Conservation (phyloP, 768 basidiomycete species). For the Rhodotorula paludigena region DNA sequence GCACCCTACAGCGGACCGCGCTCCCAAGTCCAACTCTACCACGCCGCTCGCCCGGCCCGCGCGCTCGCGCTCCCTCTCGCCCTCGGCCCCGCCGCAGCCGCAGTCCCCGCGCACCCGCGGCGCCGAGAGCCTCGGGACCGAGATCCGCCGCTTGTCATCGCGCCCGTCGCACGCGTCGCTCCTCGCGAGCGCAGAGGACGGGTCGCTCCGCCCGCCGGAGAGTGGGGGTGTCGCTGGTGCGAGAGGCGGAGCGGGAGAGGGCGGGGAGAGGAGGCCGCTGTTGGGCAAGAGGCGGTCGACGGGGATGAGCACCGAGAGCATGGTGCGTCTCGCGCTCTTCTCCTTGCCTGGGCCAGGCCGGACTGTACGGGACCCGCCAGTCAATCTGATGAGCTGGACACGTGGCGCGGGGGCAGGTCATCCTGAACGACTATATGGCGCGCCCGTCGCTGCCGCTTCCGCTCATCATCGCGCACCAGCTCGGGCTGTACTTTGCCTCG, state of each 20-base stretch:
- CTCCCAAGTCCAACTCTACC: too few species aligned
- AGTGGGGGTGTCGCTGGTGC: not conserved
- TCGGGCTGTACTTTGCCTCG: conserved; percentile 50
- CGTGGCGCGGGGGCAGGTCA: not conserved
- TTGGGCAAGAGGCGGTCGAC: conserved; percentile 2
- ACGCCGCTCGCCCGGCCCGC: too few species aligned
- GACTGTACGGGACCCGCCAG: too few species aligned
- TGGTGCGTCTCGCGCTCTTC: conserved; percentile 2
- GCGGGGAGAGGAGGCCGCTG: conserved; percentile 20
- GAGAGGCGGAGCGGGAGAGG: not conserved
- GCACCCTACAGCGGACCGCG: too few species aligned
- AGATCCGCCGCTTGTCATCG: not conserved
- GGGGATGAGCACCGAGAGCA: not conserved
- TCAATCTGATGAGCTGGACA: not conserved
- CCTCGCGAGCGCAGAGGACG: not conserved
- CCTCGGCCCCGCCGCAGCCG: not conserved
- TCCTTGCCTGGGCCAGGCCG: too few species aligned
- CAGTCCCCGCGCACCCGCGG: not conserved
- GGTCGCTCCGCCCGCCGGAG: not conserved
- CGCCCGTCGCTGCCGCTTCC: conserved; percentile 71
- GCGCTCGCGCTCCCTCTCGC: not conserved
- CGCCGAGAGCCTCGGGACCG: not conserved
- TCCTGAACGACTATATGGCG: conserved; percentile 23
- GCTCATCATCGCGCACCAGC: conserved; percentile 56
- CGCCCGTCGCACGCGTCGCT: not conserved